Evolutionary conservation across 441 rosid genomes (phyloP), one percentile per base, ranked within the genome.

Genomic region (Pelargonium citronellum): DNA sequence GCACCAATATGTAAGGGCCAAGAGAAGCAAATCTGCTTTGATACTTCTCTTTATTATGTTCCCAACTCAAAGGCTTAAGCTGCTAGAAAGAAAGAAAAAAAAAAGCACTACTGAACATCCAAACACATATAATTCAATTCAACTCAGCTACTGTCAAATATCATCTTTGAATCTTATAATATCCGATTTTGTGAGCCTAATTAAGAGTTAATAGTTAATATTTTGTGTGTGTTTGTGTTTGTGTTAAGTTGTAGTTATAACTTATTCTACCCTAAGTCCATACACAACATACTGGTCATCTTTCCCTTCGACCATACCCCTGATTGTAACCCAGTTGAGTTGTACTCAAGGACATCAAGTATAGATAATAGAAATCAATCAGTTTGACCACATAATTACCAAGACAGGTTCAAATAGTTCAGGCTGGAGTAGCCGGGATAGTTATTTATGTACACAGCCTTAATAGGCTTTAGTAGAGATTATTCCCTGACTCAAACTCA

Each of bases 341-440:
- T 27, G 10, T 22, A 10, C 65, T 22, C 65, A 61, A 61, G 65
- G 39, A 61, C 30, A 61, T 61, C 30, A 34, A 30, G 43, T 63
- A 63, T 7, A 22, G 9, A 27, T 30, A 62, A 30, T 15, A 13
- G 34, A 64, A 64, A 9, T 30, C 15, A 8, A 64, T 34, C 46
- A n/a, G 39, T 64, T 30, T 5, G 67, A 30, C 67, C 67, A 64
- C 67, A n/a, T n/a, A 64, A 64, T n/a, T 63, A n/a, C 37, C 67
- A 64, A 34, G 67, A 30, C 67, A 64, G 34, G 17, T 64, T 62
- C 66, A 62, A 62, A 62, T 62, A 62, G 34, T 27, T 24, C 39
- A 34, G 39, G 39, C 39, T 34, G 39, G 39, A 4, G 39, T 34
- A 34, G 39, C 39, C 39, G 7, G 5, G 39, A 34, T 34, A 34